Evolutionary conservation across 257 asterid species (phyloP), one percentile per base, ranked within the genome.

Genomic region (Ligustrum vulgare): DNA sequence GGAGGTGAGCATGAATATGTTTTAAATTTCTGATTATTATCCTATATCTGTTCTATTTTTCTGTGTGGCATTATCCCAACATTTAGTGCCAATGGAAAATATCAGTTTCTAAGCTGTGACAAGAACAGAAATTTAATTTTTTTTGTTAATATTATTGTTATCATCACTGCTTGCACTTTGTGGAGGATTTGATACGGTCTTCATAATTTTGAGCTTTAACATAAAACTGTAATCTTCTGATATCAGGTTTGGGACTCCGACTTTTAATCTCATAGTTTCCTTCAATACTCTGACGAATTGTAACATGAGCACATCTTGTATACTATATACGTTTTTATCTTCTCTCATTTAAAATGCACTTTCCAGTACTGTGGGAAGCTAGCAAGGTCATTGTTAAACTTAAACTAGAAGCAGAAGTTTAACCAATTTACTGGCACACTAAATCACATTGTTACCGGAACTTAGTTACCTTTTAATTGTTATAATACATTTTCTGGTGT

Each of bases 1-100:
- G 80, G 99, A 95, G 96, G 99, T 93, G 85, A 6, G 39, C 70
- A 75, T 54, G 62, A 35, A 66, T 58, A 16, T 43, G 28, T 64
- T 47, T 71, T 36, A n/a, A 54, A 54, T 54, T 54, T 54, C 28
- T n/a, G n/a, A 2, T 54, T 54, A 5, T 54, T 54, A 54, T 54
- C n/a, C 11, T 54, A 25, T 54, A 54, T n/a, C n/a, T 54, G 25
- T n/a, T 54, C 25, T 5, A 6, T 18, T 5, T n/a, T 54, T 9
- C n/a, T n/a, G 23, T 54, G 28, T 54, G 63, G 25, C 25, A 7
- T n/a, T 54, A 54, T 54, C 6, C 28, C 23, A 54, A 18, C 11
- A 54, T 18, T n/a, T 54, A 7, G 28, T n/a, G 28, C 8, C 23
- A 6, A 0, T 54, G 28, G 63, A 54, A 54, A 54, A 54, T n/a